Evolutionary conservation across 2,329 filamentous ascomycete species (phyloP), one percentile per base, ranked within the genome.

Genomic region (Aureobasidium sp.): DNA sequence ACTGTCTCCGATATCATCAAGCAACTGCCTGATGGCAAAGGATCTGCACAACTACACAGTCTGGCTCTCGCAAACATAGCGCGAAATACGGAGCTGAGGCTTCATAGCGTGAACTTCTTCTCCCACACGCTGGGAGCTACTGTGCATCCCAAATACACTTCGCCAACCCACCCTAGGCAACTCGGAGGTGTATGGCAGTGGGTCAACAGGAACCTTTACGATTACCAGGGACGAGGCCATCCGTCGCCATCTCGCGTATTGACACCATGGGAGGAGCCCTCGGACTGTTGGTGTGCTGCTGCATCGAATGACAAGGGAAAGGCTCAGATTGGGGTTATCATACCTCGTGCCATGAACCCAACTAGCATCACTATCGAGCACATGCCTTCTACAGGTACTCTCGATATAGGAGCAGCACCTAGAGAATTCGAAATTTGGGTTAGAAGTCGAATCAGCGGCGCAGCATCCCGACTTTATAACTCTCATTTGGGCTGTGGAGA

Each of bases 281-380:
- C 89, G 22, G 89, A 97, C 65, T 95, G 91, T 74, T 97, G 91
- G 89, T 97, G 93, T 73, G 86, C 87, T 5, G 74, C 77, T 11
- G 70, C 73, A 56, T 81, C 78, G 70, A 62, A 65, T 12, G 75
- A 79, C 17, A 79, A 79, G 8, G 79, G 81, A 53, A 84, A 85
- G 41, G 84, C 86, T 1, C 83, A 85, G 59, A 77, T 97, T 17
- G 83, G 82, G 9, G 83, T 95, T 20, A 62, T 69, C 15, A 69
- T 78, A 17, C 64, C 69, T 5, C 68, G 70, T 7, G 66, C 67
- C 1, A 71, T 80, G 62, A 71, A 67, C 55, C 77, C 78, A 1
- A 69, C 68, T 5, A 68, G 73, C 37, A 62, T 81, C 60, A 75
- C 75, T n/a, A 69, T 81, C 55, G 79, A 81, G 66, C 78, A 81